Base-by-base conservation (phyloP, 345 rosid genomes). In the Litchi chinensis region DNA sequence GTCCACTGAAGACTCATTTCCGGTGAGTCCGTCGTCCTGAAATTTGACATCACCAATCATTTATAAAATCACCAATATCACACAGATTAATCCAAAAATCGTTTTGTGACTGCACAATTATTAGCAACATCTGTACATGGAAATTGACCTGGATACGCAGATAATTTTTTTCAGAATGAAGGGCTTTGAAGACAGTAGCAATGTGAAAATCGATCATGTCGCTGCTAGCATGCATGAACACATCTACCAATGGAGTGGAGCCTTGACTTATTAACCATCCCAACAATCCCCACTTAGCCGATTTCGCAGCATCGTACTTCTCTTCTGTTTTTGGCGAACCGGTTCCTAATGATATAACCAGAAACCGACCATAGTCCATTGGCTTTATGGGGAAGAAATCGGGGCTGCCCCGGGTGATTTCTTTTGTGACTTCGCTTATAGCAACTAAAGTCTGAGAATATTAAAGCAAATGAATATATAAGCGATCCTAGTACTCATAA, bases 21-120 rank as follows among this genome's bases (percentile, higher is more conserved):
- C 89, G 2, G 0, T 75, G 26, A 91, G 64, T 5, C 85, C 83
- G 48, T 91, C 93, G 74, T 88, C 90, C 91, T 90, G 77, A 40
- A 62, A 21, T 5, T 39, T 41, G 13, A 57, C 19, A 32, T 32
- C 37, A 32, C 37, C 37, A 32, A 32, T 32, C 37, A 32, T 32
- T 32, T 32, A 32, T 32, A 32, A 32, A 32, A 32, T 32, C 37
- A 32, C 37, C 37, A 32, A 32, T 1, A 3, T 32, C 37, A 32
- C 37, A 32, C 37, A 32, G 2, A 32, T 32, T 32, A 32, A 32
- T 32, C 37, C 37, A 32, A 32, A 32, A 32, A 32, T 32, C 37
- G 37, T 32, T 32, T 32, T 32, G 37, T 32, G 37, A 2, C 37
- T 1, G 26, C 37, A 22, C 54, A 15, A 46, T 71, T 10, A 32